Evolutionary conservation across 2,329 filamentous ascomycete genomes (phyloP).

Genomic region (Xylariales sp.): DNA sequence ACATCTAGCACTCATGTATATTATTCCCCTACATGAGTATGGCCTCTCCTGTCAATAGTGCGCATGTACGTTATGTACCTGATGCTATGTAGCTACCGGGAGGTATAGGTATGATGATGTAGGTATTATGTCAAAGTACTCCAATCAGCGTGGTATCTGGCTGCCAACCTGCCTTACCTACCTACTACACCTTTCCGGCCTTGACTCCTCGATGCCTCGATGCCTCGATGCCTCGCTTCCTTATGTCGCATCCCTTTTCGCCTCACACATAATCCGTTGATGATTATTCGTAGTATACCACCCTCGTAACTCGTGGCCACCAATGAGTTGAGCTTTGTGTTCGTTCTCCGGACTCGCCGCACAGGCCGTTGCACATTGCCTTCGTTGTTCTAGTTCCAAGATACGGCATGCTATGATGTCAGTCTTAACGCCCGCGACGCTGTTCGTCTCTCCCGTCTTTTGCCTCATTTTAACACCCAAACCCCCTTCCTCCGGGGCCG

Average conservation of each 20-base stretch:
- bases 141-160: background rate
- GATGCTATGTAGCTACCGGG: background rate
- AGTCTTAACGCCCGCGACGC: conserved; percentile 19
- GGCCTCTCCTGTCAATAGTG: conserved; percentile 6
- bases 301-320: conserved; percentile 8
- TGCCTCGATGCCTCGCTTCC: conserved; percentile 12
- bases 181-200: background rate
- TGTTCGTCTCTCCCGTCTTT: conserved; percentile 23
- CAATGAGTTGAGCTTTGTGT: conserved; percentile 6
- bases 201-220: background rate
- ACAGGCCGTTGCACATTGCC: conserved; percentile 29
- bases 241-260: conserved; percentile 24
- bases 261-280: conserved; percentile 16
- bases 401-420: conserved; percentile 27
- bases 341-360: conserved; percentile 31
- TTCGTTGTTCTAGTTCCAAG: conserved; percentile 17
- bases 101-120: conserved; percentile 17
- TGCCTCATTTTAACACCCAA: conserved; percentile 29
- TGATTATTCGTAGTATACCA: background rate
- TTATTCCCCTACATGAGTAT: background rate
- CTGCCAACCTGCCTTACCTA: background rate
- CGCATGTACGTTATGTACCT: background rate
- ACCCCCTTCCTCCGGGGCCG: background rate
- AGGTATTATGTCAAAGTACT: conserved; percentile 7
- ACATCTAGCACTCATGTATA: background rate